These are phyloP conservation scores for Oxytropis ochrocephala DNA, from an alignment of 306 rosid species.

Conservation along the genomic window DNA sequence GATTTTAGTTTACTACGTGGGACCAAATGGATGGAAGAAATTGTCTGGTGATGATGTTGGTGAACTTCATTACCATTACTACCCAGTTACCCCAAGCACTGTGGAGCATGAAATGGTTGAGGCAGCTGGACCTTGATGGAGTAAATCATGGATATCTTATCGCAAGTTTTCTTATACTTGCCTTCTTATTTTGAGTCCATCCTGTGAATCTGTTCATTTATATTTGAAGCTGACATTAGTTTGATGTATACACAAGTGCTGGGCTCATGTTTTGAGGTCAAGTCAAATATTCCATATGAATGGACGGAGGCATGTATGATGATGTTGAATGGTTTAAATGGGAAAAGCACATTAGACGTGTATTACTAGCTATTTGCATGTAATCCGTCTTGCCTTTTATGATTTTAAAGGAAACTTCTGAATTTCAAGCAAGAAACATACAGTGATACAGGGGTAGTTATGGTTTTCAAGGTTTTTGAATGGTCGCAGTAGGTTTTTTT, in stretches of 20 bases:
- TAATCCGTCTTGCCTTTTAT: not conserved
- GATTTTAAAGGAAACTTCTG: not conserved
- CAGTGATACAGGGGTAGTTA: not conserved
- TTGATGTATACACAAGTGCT: constrained; percentile 11
- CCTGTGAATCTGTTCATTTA: constrained; percentile 13
- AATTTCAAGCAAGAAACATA: not conserved
- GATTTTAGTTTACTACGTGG: constrained; percentile 65
- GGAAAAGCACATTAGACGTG: not conserved
- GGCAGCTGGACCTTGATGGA: constrained; percentile 45
- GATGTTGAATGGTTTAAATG: not conserved
- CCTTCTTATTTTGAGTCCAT: constrained; percentile 6
- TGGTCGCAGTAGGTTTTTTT: no score
- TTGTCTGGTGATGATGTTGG: constrained; percentile 88
- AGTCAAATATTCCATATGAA: not conserved
- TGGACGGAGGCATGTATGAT: not conserved
- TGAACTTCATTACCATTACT: constrained; percentile 72
- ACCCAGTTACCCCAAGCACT: constrained; percentile 58
- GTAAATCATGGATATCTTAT: not conserved
- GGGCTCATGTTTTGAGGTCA: not conserved
- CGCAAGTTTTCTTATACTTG: not conserved
- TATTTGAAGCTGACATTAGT: constrained; percentile 6
- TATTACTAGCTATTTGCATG: not conserved
- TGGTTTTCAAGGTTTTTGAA: not conserved
- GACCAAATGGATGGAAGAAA: constrained; percentile 85
- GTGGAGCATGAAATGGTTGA: constrained; percentile 96